phyloP scores from a whole-genome alignment of 352 stramenopile genomes.

The Phytophthora sp. region DNA sequence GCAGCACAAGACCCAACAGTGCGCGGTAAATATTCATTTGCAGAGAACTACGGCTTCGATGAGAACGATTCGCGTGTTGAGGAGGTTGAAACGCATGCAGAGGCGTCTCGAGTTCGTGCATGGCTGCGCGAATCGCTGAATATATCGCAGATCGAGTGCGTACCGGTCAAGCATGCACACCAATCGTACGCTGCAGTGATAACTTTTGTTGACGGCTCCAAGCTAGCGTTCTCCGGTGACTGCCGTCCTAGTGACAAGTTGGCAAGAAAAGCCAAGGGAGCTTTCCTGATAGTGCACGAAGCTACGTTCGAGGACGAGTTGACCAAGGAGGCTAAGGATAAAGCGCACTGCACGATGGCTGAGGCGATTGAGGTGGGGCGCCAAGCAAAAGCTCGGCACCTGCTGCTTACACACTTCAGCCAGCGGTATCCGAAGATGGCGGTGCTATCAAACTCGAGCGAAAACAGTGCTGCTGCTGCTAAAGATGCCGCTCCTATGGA shows the following conservation, averaged over 20 bases:
- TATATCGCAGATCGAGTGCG: constrained; percentile 62
- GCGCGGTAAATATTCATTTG: constrained; percentile 86
- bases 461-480: not conserved
- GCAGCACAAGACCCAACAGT: constrained; percentile 76
- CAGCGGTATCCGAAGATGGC: constrained; percentile 87
- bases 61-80: constrained; percentile 36
- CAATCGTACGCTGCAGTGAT: constrained; percentile 93
- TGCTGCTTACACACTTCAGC: constrained; percentile 97
- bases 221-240: constrained; percentile 95
- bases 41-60: constrained; percentile 89
- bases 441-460: constrained; percentile 33
- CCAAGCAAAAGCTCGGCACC: constrained; percentile 77
- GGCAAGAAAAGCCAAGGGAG: constrained; percentile 55
- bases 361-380: constrained; percentile 91
- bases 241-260: constrained; percentile 89
- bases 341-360: constrained; percentile 94
- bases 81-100: constrained; percentile 30
- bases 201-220: constrained; percentile 66
- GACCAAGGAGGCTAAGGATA: constrained; percentile 92
- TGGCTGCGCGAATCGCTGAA: constrained; percentile 49
- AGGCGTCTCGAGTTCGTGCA: constrained; percentile 41
- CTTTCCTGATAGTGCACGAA: constrained; percentile 96
- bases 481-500: constrained; percentile 37
- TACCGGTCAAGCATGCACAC: constrained; percentile 89
- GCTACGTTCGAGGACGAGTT: constrained; percentile 97